phyloP scores from a whole-genome alignment of 2,329 filamentous ascomycete species.

The Penicillium sp. region DNA sequence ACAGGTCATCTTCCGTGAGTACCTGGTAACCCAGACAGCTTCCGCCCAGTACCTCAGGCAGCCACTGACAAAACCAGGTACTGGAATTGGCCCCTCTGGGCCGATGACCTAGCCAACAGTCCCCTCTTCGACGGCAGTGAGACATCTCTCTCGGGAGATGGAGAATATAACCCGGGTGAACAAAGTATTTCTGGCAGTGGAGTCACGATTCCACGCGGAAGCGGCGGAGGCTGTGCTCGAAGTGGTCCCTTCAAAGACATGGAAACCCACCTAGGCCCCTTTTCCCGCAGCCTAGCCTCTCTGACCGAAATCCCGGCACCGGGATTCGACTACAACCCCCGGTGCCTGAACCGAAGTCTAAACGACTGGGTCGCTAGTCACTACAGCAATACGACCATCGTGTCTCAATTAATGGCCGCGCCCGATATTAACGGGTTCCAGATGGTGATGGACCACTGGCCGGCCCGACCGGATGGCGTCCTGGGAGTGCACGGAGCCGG shows the following conservation, averaged over 20 bases:
- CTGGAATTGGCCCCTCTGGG: constrained; percentile 23
- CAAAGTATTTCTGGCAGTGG: constrained; percentile 23
- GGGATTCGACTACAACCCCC: constrained; percentile 28
- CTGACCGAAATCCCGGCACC: constrained; percentile 16
- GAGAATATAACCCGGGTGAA: constrained; percentile 34
- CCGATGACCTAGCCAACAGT: constrained; percentile 38
- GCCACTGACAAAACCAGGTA: neutral
- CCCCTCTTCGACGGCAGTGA: constrained; percentile 51
- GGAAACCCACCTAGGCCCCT: constrained; percentile 30
- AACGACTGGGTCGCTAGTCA: constrained; percentile 21
- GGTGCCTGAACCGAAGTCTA: constrained; percentile 29
- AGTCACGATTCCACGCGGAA: constrained; percentile 41
- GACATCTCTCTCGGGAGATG: constrained; percentile 48
- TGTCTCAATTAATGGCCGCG: constrained; percentile 14
- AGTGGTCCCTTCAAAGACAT: constrained; percentile 41
- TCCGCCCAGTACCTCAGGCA: neutral
- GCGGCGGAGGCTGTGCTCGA: constrained; percentile 39
- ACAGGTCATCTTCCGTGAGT: constrained; percentile 15
- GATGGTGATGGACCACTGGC: constrained; percentile 38
- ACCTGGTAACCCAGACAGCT: neutral
- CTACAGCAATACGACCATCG: constrained; percentile 20
- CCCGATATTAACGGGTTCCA: constrained; percentile 35
- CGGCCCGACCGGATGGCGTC: constrained; percentile 20
- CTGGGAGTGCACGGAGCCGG: constrained; percentile 47
- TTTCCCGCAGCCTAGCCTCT: constrained; percentile 13